A percentile compares a stretch with the other conserved stretches of the same genome.
Evolutionary conservation across 2,329 filamentous ascomycete species (phyloP).

Genomic region (Aspergillus piperis): DNA sequence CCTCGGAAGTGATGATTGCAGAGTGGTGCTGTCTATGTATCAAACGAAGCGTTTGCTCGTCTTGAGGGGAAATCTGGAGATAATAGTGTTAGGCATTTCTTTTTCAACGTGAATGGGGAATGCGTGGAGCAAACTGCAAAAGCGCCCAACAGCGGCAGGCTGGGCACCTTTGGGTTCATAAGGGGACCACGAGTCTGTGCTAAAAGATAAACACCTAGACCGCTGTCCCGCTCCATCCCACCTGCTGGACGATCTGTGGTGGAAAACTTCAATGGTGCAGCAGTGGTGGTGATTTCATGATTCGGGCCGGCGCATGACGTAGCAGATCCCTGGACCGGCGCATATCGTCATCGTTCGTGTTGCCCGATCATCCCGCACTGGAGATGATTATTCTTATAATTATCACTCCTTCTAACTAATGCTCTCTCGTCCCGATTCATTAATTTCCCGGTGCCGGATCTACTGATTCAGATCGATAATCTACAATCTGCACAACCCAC

Average conservation of each 20-base stretch:
- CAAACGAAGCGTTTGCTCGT: too few relatives aligned
- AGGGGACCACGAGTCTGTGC: background rate
- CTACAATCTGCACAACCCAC: too few relatives aligned
- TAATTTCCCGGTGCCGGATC: slow-evolving; percentile 4
- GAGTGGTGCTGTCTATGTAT: background rate
- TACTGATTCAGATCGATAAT: slow-evolving; percentile 7
- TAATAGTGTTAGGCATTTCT: background rate
- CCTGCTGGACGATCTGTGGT: background rate
- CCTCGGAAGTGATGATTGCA: slow-evolving; percentile 13
- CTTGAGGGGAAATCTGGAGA: too few relatives aligned
- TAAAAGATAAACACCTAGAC: background rate
- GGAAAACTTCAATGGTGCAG: background rate
- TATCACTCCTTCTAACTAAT: slow-evolving; percentile 8
- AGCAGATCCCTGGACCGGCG: slow-evolving; percentile 22
- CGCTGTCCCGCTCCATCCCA: background rate
- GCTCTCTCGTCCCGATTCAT: background rate
- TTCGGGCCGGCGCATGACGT: slow-evolving; percentile 35
- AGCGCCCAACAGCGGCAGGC: background rate
- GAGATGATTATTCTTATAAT: slow-evolving; percentile 22
- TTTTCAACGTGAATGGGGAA: background rate
- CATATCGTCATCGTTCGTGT: slow-evolving; percentile 33
- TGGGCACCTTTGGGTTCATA: slow-evolving; percentile 1
- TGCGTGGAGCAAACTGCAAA: background rate
- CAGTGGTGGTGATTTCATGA: slow-evolving; percentile 29
- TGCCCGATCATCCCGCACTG: slow-evolving; percentile 33